phyloP scores from a whole-genome alignment of 306 rosid genomes.

The Carpinus fangiana region DNA sequence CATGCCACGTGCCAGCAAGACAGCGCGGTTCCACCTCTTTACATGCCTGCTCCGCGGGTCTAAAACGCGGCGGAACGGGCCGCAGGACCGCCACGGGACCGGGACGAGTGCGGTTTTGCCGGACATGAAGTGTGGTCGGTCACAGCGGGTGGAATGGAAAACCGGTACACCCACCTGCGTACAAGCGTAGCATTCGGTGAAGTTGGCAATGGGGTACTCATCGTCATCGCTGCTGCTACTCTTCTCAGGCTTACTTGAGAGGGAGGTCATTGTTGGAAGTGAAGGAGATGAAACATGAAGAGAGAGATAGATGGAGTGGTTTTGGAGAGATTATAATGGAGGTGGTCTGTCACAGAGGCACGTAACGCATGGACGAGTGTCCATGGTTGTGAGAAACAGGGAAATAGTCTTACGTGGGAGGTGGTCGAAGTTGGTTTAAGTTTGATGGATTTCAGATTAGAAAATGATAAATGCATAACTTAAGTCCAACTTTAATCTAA shows the following conservation, averaged over 20 bases:
- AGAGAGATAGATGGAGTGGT: not conserved
- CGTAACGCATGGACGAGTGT: not conserved
- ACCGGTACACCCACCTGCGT: conserved; percentile 32
- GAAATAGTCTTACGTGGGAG: not conserved
- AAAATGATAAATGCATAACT: too few relatives aligned
- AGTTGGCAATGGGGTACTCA: not conserved
- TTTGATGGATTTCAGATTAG: too few relatives aligned
- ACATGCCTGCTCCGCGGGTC: conserved; percentile 34
- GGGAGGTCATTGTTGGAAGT: conserved; percentile 2
- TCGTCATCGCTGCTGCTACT: not conserved
- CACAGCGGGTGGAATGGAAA: conserved; percentile 35
- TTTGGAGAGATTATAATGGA: not conserved
- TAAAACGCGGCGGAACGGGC: not conserved
- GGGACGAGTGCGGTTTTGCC: too few relatives aligned
- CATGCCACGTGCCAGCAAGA: conserved; percentile 38
- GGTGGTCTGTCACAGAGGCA: not conserved
- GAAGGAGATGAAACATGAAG: not conserved
- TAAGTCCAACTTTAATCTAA: too few relatives aligned
- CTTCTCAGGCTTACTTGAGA: conserved; percentile 4
- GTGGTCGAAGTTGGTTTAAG: not conserved
- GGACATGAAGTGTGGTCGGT: not conserved
- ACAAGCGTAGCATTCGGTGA: conserved; percentile 34
- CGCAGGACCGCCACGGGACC: too few relatives aligned
- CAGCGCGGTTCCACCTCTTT: conserved; percentile 38
- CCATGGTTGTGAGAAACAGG: not conserved